Percentiles rank a stretch among this genome's conserved stretches.
phyloP scores from a whole-genome alignment of 2,329 filamentous ascomycete genomes.

The Fusarium caatingaense region DNA sequence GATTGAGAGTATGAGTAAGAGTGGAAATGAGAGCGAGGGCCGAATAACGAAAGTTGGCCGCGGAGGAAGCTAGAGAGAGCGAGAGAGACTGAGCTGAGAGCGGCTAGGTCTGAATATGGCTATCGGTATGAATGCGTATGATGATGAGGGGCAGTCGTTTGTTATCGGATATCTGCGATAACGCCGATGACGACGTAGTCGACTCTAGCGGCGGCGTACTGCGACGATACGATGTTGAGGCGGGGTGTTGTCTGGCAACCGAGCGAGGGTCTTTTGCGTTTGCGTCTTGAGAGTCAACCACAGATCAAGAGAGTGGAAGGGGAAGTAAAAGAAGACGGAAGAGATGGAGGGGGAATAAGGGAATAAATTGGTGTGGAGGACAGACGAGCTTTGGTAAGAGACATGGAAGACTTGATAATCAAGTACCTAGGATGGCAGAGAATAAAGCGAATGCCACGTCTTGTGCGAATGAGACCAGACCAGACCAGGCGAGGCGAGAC shows the following conservation, averaged over 20 bases:
- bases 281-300: conserved; percentile 1
- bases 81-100: conserved; percentile 1
- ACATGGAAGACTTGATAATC: conserved; percentile 26
- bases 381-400: conserved; percentile 24
- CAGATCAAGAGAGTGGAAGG: neutral
- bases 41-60: conserved; percentile 16
- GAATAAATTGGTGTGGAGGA: conserved; percentile 32
- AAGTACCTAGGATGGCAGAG: conserved; percentile 20
- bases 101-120: conserved; percentile 15
- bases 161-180: conserved; percentile 46
- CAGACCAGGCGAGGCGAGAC: neutral
- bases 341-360: conserved; percentile 10
- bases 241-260: conserved; percentile 16
- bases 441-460: conserved; percentile 45
- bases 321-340: neutral
- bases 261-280: neutral
- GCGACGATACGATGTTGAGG: conserved; percentile 24
- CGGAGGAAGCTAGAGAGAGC: conserved; percentile 10
- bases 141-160: conserved; percentile 44
- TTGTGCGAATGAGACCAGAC: conserved; percentile 41
- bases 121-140: conserved; percentile 23
- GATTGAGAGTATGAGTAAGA: neutral
- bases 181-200: conserved; percentile 45
- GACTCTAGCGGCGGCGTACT: conserved; percentile 41
- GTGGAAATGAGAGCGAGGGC: conserved; percentile 1